Base-by-base conservation (phyloP, 306 rosid species). In the Vigna radiata region DNA sequence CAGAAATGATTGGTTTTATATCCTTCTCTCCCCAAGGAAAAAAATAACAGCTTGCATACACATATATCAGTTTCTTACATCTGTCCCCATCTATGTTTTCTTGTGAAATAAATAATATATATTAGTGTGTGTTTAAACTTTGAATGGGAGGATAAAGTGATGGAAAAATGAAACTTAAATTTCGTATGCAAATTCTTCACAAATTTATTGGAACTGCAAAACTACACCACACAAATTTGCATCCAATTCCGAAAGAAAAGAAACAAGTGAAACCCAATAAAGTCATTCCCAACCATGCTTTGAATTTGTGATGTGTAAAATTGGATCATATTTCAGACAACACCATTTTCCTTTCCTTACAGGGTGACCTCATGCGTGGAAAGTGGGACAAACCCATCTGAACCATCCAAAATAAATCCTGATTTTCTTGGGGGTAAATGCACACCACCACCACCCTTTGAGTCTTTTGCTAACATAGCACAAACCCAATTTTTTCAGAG, bases 321-420 rank as follows among this genome's bases (percentile, higher is more conserved):
- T 55, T 50, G 63, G 39, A 36, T 63, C 65, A 29, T 16, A 77
- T 69, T 7, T 59, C 10, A 46, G 62, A 68, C 33, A 56, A 15
- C 3, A 53, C 39, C 44, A 60, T 23, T 36, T 62, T 59, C 18
- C 65, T 58, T 65, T 65, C 27, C 53, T 76, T 52, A 1, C 6
- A 9, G 52, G 14, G 68, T 54, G 61, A 56, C 70, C 66, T 72
- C 53, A 65, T 41, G 58, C 52, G 65, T 46, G 73, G 77, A 61
- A 74, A 79, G 78, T 53, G 59, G 49, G 63, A 75, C 37, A 68
- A 78, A 43, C 33, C 37, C 21, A 25, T 78, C 23, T 27, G 0
- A 78, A 18, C 62, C 50, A 36, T 27, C 56, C 46, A 23, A 36
- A 61, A 15, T 19, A 41, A 47, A 59, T 69, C 61, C 74, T 62